These are phyloP conservation scores for Phaeosphaeriaceae sp. DNA, from an alignment of 2,329 filamentous ascomycete genomes.

Conservation along the genomic window DNA sequence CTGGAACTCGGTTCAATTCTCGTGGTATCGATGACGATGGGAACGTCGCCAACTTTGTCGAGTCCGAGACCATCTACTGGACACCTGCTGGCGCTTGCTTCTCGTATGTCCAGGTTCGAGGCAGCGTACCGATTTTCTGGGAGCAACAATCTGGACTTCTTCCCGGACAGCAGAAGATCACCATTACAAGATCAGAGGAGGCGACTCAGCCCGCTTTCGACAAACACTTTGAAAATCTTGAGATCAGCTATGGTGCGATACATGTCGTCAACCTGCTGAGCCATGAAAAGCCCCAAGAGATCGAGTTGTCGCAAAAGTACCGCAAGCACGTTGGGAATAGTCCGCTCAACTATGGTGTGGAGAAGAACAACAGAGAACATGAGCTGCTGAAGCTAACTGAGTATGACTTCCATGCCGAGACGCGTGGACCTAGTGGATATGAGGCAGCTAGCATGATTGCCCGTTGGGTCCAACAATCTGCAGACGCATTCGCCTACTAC, in stretches of 20 bases:
- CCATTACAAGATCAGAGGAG: conserved; percentile 84
- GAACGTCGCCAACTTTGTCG: conserved; percentile 98
- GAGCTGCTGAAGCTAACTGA: conserved; percentile 81
- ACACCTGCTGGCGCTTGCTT: conserved; percentile 79
- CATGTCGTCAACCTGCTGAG: conserved; percentile 96
- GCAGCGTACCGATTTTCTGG: conserved; percentile 96
- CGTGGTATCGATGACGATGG: conserved; percentile 97
- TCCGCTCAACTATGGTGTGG: conserved; percentile 69
- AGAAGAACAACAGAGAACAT: conserved; percentile 66
- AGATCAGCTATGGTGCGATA: conserved; percentile 84
- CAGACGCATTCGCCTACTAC: conserved; percentile 91
- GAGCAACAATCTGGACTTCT: conserved; percentile 88
- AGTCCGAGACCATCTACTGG: conserved; percentile 94
- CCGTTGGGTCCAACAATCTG: conserved; percentile 76
- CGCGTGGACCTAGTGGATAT: conserved; percentile 83
- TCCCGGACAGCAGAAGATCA: conserved; percentile 93
- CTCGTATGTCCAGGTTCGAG: conserved; percentile 91
- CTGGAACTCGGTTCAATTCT: conserved; percentile 96
- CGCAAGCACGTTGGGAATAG: conserved; percentile 77
- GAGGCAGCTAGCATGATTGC: conserved; percentile 88
- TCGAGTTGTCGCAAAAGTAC: conserved; percentile 82
- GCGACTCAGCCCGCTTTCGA: conserved; percentile 95
- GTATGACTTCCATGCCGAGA: conserved; percentile 97
- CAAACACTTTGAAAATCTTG: conserved; percentile 89
- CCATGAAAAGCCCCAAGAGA: conserved; percentile 83